Percentiles rank a stretch among this genome's conserved stretches.
Evolutionary conservation across 2,329 filamentous ascomycete genomes (phyloP).

Genomic region (Talaromyces sp.): DNA sequence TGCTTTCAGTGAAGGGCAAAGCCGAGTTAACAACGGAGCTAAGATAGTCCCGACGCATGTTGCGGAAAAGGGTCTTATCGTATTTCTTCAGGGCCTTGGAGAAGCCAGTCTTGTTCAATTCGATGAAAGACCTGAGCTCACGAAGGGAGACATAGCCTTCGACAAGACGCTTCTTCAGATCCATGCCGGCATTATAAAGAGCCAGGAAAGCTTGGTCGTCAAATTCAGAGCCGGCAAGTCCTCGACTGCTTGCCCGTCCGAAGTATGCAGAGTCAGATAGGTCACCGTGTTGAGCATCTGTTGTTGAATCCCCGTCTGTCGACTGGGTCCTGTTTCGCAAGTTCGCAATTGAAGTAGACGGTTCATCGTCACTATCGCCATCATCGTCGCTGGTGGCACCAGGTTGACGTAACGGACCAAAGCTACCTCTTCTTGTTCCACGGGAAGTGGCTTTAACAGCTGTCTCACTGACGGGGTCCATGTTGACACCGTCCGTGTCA

Average conservation of each 20-base stretch:
- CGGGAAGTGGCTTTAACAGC: slow-evolving; percentile 47
- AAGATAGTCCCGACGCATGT: slow-evolving; percentile 77
- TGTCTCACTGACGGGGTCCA: slow-evolving; percentile 46
- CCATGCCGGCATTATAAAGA: slow-evolving; percentile 72
- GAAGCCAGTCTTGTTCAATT: slow-evolving; percentile 96
- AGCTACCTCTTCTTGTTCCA: slow-evolving; percentile 55
- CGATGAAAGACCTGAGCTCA: slow-evolving; percentile 92
- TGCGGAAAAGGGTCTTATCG: slow-evolving; percentile 89
- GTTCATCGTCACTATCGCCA: slow-evolving; percentile 63
- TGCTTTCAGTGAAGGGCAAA: slow-evolving; percentile 77
- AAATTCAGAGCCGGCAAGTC: slow-evolving; percentile 69
- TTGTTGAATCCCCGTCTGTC: slow-evolving; percentile 30
- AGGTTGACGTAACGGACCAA: slow-evolving; percentile 50
- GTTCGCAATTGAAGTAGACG: slow-evolving; percentile 21
- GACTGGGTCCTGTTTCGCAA: slow-evolving; percentile 22
- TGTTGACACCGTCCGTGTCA: slow-evolving; percentile 52
- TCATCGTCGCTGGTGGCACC: slow-evolving; percentile 52
- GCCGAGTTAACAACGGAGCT: slow-evolving; percentile 72
- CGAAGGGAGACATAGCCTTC: slow-evolving; percentile 88
- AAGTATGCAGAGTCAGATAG: slow-evolving; percentile 40
- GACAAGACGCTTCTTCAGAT: slow-evolving; percentile 88
- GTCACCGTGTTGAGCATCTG: slow-evolving; percentile 34
- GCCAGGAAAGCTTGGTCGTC: slow-evolving; percentile 71
- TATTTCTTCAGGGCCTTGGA: slow-evolving; percentile 97
- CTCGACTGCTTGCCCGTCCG: slow-evolving; percentile 25